Percentiles rank a stretch among this genome's conserved stretches.
phyloP scores from a whole-genome alignment of 768 basidiomycete species.

The Auriscalpium microsporum region DNA sequence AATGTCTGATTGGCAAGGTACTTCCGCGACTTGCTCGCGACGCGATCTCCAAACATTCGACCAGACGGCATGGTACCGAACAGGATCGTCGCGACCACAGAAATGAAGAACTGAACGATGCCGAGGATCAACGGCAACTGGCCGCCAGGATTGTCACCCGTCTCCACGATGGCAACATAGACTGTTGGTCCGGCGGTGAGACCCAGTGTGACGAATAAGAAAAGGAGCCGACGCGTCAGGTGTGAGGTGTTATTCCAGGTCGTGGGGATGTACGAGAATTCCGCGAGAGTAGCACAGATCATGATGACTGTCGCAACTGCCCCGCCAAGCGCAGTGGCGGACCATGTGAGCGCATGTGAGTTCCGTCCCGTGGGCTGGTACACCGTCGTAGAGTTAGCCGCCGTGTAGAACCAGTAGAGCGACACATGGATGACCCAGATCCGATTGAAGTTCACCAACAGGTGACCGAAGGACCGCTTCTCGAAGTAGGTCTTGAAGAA shows the following conservation, averaged over 20 bases:
- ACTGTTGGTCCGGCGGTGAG: slow-evolving; percentile 90
- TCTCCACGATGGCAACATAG: slow-evolving; percentile 85
- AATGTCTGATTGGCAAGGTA: slow-evolving; percentile 98
- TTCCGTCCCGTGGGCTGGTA: slow-evolving; percentile 49
- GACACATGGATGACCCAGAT: slow-evolving; percentile 98
- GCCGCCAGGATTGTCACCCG: slow-evolving; percentile 41
- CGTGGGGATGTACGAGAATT: slow-evolving; percentile 96
- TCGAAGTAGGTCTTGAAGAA: slow-evolving; percentile 99
- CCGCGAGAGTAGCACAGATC: slow-evolving; percentile 88
- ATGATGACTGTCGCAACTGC: slow-evolving; percentile 95
- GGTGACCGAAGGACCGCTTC: slow-evolving; percentile 92
- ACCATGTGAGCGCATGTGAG: slow-evolving; percentile 81
- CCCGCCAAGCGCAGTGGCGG: slow-evolving; percentile 88
- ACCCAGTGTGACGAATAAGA: slow-evolving; percentile 83
- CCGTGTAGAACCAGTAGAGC: slow-evolving; percentile 93
- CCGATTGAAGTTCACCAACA: slow-evolving; percentile 98
- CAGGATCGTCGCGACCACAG: slow-evolving; percentile 74
- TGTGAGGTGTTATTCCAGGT: slow-evolving; percentile 99
- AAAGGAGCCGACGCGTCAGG: slow-evolving; percentile 82
- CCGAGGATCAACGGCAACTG: slow-evolving; percentile 84
- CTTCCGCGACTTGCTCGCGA: slow-evolving; percentile 90
- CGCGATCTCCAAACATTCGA: slow-evolving; percentile 97
- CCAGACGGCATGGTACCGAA: slow-evolving; percentile 93
- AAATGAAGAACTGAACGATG: slow-evolving; percentile 94
- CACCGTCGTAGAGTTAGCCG: slow-evolving; percentile 85